Base-by-base conservation (phyloP, 2,329 filamentous ascomycete genomes). In the Hypoxylon sp. region DNA sequence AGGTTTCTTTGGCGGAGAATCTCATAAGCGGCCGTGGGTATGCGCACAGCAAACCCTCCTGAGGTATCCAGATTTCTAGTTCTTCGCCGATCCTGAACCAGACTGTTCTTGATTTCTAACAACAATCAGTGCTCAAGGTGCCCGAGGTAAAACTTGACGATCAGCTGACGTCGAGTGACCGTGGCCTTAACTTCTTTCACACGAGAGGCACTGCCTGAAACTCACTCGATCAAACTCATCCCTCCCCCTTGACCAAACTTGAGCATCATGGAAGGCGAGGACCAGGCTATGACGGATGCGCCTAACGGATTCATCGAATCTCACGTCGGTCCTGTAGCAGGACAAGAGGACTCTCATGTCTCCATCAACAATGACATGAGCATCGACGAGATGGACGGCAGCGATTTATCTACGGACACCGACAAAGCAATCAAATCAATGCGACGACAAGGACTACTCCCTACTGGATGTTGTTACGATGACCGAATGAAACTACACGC, bases 401-500 rank as follows among this genome's bases (percentile, higher is more conserved):
- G 72, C n/a, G 74, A 71, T 65, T 46, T 71, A 68, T 25, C 72
- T 75, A 78, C 79, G 13, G 76, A 78, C 0, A 79, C 80, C 8
- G 79, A 80, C 2, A 80, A 81, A 14, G 77, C 80, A 8, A 75
- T 83, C 2, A 79, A 79, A 6, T 74, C 78, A 1, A 80, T 84
- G 56, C 78, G 78, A 13, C 81, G 81, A 63, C 83, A 81, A 40
- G 84, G 85, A 1, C 80, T 88, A 27, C 83, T 93, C 1, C 88
- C 91, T 0, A 95, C 92, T 0, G 93, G 93, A 2, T 89, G 92
- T 68, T 95, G 93, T 72, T 99, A 98, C 78, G 96, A 99, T 82
- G 90, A 93, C 64, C 90, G 95, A 33, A 99, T 99, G 96, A 94
- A 96, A 68, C 92, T 97, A 68, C 96, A 99, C 79, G 92, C 94